These are phyloP conservation scores for Pestalotiopsis fici DNA, from an alignment of 2,329 filamentous ascomycete genomes.

Conservation along the genomic window DNA sequence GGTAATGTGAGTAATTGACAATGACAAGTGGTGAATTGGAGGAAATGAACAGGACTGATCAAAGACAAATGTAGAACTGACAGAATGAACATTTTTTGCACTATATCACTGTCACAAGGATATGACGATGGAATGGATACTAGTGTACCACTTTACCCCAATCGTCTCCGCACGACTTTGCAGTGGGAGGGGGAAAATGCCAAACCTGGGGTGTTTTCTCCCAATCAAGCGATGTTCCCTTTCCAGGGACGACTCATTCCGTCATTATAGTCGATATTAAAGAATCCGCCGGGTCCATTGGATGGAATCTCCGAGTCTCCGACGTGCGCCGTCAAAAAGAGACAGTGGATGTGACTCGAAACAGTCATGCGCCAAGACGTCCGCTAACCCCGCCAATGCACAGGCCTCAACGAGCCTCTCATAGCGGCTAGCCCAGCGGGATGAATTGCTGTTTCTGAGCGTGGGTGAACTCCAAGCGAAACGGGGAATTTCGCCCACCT, in stretches of 20 bases:
- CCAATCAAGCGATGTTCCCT: neutral
- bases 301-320: neutral
- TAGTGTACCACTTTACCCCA: neutral
- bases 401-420: neutral
- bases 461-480: neutral
- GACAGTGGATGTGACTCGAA: neutral
- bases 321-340: neutral
- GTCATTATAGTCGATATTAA: neutral
- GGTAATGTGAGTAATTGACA: neutral
- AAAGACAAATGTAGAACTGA: neutral
- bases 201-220: neutral
- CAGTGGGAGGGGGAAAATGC: neutral
- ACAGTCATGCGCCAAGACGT: neutral
- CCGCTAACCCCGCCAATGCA: neutral
- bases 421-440: neutral
- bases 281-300: neutral
- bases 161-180: neutral
- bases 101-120: neutral
- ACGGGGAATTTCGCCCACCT: neutral
- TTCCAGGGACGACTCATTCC: neutral
- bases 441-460: neutral
- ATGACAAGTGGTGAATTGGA: neutral
- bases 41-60: neutral
- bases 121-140: neutral
- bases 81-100: neutral